Base-by-base conservation (phyloP, 129 eudicot species). In the Scalesia atractyloides region DNA sequence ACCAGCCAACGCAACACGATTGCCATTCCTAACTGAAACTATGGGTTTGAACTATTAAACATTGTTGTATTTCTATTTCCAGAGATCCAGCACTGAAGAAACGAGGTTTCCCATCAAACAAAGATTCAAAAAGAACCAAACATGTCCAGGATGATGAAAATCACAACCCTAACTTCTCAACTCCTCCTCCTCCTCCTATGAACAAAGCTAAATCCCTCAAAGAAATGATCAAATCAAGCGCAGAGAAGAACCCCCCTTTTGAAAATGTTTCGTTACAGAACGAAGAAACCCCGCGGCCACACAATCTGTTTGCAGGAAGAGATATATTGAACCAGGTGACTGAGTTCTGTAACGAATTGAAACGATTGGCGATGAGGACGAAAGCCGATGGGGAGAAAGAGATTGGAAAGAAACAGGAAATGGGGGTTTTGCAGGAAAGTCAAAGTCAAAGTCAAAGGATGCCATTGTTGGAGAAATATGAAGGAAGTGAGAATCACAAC, bases 341-440 rank as follows among this genome's bases (percentile, higher is more conserved):
- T 1, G 98, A 93, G 16, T 93, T 93, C 60, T 89, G 96, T 83
- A 87, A 80, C 10, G 98, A 89, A 56, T 61, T 93, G 80, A 93
- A 93, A 80, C 86, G 83, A 46, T 52, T 93, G 88, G 97, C 98
- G 0, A 74, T 57, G 44, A 39, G 8, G 44, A 39, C 2, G 44
- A 39, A 8, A 24, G 0, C 34, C 34, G 34, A 30, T 30, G 78
- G 91, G 76, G 37, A 75, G 0, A 84, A 73, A 36, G 82, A 80
- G 50, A 20, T 1, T 34, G 53, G 41, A 8, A 73, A 79, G 43
- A 82, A 68, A 71, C 77, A 53, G 68, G 82, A 78, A 30, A 46
- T 33, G 19, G 82, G 80, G 57, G 67, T 52, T 39, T 63, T 83
- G 76, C 76, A 49, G 64, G 84, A 79, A n/a, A 63, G 50, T 48